These are phyloP conservation scores for Lathyrus aphaca DNA, from an alignment of 306 rosid genomes.

Conservation along the genomic window DNA sequence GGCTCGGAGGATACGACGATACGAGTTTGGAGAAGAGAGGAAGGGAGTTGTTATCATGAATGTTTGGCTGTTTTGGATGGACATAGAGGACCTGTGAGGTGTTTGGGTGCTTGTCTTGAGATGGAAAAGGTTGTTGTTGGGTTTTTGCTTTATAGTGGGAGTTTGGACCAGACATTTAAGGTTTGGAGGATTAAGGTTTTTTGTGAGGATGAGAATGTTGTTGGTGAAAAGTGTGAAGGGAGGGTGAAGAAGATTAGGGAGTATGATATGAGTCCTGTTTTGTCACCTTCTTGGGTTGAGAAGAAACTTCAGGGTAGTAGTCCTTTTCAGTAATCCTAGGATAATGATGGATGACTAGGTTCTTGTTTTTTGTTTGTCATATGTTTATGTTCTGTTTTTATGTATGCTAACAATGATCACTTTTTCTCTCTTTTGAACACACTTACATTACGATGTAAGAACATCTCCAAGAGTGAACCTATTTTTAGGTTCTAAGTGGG, in stretches of 20 bases:
- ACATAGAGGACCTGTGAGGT: constrained; percentile 78
- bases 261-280: constrained; percentile 54
- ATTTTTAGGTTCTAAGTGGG: too few species aligned
- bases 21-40: constrained; percentile 71
- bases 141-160: constrained; percentile 64
- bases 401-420: not conserved
- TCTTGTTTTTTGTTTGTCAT: not conserved
- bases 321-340: constrained; percentile 32
- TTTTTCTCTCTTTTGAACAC: too few species aligned
- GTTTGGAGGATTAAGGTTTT: constrained; percentile 74
- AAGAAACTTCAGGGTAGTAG: constrained; percentile 54
- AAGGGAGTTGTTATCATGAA: constrained; percentile 68
- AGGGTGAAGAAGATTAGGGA: constrained; percentile 40
- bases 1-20: constrained; percentile 83
- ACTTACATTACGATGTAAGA: too few species aligned
- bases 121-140: constrained; percentile 63
- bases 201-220: constrained; percentile 44
- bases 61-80: constrained; percentile 75
- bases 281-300: constrained; percentile 79
- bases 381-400: constrained; percentile 3
- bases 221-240: not conserved
- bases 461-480: too few species aligned
- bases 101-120: constrained; percentile 69
- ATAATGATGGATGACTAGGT: not conserved
- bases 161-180: constrained; percentile 73